Evolutionary conservation across 192 early-diverging fungal species (phyloP).

Genomic region (Podila epicladia): DNA sequence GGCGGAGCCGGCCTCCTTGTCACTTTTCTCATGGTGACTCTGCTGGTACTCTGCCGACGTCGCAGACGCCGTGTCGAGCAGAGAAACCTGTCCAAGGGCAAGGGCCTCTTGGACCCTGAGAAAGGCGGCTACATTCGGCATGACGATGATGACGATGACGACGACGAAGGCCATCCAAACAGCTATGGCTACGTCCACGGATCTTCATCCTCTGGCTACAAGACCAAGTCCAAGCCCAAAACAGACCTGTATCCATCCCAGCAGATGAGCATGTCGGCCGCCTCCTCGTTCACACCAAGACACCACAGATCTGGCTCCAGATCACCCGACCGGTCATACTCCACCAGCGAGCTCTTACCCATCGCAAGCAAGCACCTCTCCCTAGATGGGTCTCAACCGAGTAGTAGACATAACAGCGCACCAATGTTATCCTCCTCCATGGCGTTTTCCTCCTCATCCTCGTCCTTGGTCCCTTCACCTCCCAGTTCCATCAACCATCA

Average conservation of each 20-base stretch:
- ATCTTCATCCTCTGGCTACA: not conserved
- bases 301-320: not conserved
- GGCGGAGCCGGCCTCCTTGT: not conserved
- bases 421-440: not conserved
- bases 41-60: not conserved
- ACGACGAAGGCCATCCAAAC: not conserved
- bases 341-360: not conserved
- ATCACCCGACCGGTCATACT: not conserved
- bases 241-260: not conserved
- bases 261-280: not conserved
- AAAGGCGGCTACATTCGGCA: not conserved
- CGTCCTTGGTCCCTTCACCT: not conserved
- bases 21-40: not conserved
- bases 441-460: not conserved
- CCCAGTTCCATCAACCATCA: not conserved
- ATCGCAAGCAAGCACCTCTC: conserved; percentile 1
- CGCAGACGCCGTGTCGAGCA: not conserved
- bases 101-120: not conserved
- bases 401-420: not conserved
- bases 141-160: not conserved
- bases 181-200: not conserved
- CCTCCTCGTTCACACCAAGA: not conserved
- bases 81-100: not conserved
- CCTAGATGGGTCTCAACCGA: not conserved
- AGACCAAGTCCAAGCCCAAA: not conserved